Conservation (phyloP, 306 rosid species). For the Cicer judaicum region DNA sequence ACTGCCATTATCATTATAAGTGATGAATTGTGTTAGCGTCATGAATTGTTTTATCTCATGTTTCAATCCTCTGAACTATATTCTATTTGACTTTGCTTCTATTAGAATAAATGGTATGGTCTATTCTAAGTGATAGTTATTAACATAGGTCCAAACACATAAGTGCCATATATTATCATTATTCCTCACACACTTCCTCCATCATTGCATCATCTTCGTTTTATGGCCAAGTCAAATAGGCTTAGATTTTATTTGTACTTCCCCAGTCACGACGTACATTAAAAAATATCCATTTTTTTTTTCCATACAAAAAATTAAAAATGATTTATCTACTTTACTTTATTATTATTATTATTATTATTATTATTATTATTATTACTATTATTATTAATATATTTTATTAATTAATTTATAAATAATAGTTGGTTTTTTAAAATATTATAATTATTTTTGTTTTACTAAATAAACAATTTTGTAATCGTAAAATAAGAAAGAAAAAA, state of each 20-base stretch:
- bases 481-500: no score
- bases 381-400: no score
- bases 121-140: conserved; percentile 36
- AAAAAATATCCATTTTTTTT: neutral
- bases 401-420: no score
- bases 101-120: conserved; percentile 1
- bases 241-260: conserved; percentile 7
- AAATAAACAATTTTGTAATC: no score
- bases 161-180: conserved; percentile 6
- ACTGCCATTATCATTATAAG: no score
- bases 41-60: conserved; percentile 41
- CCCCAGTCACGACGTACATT: neutral
- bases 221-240: conserved; percentile 41
- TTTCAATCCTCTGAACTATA: conserved; percentile 33
- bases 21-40: neutral
- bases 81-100: conserved; percentile 38
- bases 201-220: conserved; percentile 11
- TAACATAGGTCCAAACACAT: conserved; percentile 7
- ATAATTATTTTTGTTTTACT: no score
- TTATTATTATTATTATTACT: no score
- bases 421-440: no score
- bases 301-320: no score
- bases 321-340: no score
- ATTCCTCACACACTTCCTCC: neutral
- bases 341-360: no score